Evolutionary conservation across 371 early-diverging fungal species (phyloP), one percentile per base, ranked within the genome.

Genomic region (Saksenaea oblongispora): DNA sequence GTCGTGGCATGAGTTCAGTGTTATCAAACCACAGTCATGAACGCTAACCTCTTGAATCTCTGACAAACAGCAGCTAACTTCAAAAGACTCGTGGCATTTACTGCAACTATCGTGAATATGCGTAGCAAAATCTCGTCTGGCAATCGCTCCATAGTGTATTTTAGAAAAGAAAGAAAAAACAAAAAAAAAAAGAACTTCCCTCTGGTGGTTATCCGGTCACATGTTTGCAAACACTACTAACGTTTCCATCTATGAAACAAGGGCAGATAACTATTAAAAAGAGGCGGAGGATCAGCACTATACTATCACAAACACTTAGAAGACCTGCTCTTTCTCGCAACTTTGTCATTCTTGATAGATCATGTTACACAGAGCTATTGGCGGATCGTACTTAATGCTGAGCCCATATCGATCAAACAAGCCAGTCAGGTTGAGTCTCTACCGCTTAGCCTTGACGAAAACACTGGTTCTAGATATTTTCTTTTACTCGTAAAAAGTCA

Each of bases 111-210:
- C 39, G 61, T 59, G 34, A 74, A 67, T 58, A 78, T 72, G 17
- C 64, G 58, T 54, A 72, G 42, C 26, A 74, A 39, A 56, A 78
- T 56, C 60, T 78, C 74, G 68, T 74, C 73, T 41, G 78, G 78
- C 37, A 74, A 62, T 58, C 34, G 39, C 24, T 76, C 65, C 76
- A 76, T 76, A 41, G 39, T 31, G 60, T 28, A 54, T 27, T 54
- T 18, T 14, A n/a, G 18, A 59, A 28, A 44, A 34, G 18, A 35
- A 35, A 3, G 27, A 35, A 31, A 39, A 41, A 37, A 61, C 34
- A 60, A 66, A 36, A 58, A 35, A 31, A 34, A 56, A 11, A 22
- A 57, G 18, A 62, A 22, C 9, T 22, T 47, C 27, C 51, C 24
- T 47, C 22, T 22, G 39, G 11, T 3, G n/a, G 3, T 5, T 39